Evolutionary conservation across 129 eudicot genomes (phyloP), one percentile per base, ranked within the genome.

Genomic region (Escallonia herrerae): DNA sequence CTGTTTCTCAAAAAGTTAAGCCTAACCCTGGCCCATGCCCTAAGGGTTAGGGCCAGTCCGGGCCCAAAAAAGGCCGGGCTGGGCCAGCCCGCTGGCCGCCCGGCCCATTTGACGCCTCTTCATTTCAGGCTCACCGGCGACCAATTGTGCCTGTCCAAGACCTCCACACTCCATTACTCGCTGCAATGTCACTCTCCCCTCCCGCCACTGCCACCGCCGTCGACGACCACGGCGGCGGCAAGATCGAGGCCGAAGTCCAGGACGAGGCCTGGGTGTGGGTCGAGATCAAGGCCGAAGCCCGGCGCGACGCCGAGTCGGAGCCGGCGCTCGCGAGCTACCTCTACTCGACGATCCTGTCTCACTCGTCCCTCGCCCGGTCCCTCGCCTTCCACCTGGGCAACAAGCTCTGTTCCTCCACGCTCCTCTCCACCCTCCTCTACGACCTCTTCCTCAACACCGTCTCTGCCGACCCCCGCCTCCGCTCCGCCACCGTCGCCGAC

Each of bases 281-380:
- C 55, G 58, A 81, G 60, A 84, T 84, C 47, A 77, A 78, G 62
- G 84, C 84, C 39, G 91, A 79, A 67, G 87, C 87, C 2, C 79
- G 83, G 0, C 81, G 82, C 5, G 91, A 85, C 71, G 91, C 87
- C 37, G 91, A 85, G 51, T 79, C 83, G 8, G 87, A 85, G 46
- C 91, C 91, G 3, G 85, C 87, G 0, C 83, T 85, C 7, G 87
- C 91, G 2, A 76, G 83, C 15, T 85, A 85, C 73, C 84, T 81
- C 74, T 85, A 79, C 68, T 81, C 85, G 6, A 81, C 91, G 7
- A 85, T 85, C 46, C 74, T 85, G 12, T 82, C 83, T 15, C 91
- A 85, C 77, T 67, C 85, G 3, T 82, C 91, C 0, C 79, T 85
- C 7, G 75, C 75, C 2, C 76, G 84, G 0, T 81, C 91, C 2